Base-by-base conservation (phyloP, 306 rosid species). In the Senna tora region DNA sequence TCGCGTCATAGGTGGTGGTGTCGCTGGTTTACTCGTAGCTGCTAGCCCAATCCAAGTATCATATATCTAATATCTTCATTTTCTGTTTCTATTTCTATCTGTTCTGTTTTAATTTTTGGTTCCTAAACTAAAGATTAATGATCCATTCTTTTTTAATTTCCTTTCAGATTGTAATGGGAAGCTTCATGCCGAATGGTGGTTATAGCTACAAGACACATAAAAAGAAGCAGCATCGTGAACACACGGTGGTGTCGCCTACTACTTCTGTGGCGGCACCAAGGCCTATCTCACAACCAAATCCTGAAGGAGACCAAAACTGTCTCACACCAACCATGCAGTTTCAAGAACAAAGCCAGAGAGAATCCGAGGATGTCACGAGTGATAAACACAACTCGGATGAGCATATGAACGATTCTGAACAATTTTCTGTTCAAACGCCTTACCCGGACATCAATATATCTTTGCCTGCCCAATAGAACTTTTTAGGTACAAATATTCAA, bases 11-110 rank as follows among this genome's bases (percentile, higher is more conserved):
- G 95, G 98, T 16, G 98, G 96, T 30, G 86, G 87, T 38, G 80
- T 92, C 76, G 92, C 91, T 56, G 98, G 98, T 76, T 43, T 84
- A 22, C 79, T 92, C 20, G 84, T 77, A 12, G 98, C 98, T 65
- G 98, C 96, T 39, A 76, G 93, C 50, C 96, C 93, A 22, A 82
- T 87, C 64, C 96, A 88, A 75, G 95, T 88, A 77, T 33, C 38
- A 33, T 6, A 2, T 3, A 33, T 33, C 38, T n/a, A n/a, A 33
- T 6, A 2, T 33, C 38, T 33, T 58, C 9, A 55, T 19, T 14
- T 3, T 6, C 30, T 68, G 38, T 46, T 55, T 74, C 6, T 3
- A 6, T n/a, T n/a, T n/a, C n/a, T n/a, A n/a, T n/a, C 30, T 25
- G 30, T 25, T 25, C n/a, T 6, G 13, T 7, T 54, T 19, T 7